Percentiles rank a stretch among this genome's conserved stretches.
phyloP scores from a whole-genome alignment of 345 rosid species.

The Arabidopsis arenosa region DNA sequence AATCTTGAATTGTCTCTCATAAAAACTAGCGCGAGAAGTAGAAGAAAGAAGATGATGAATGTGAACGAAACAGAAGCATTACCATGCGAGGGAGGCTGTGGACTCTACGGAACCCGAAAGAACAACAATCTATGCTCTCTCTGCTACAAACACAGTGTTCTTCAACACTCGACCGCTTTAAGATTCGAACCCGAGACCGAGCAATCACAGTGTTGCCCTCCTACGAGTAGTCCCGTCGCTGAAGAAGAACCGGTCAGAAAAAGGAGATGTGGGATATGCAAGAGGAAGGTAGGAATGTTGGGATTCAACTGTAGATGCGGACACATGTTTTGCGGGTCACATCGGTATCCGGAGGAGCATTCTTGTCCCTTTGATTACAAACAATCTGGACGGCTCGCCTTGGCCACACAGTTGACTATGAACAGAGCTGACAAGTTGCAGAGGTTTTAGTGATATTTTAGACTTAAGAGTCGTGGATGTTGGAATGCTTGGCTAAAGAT shows the following conservation, averaged over 20 bases:
- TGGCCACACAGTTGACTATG: slow-evolving; percentile 70
- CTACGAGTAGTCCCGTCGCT: background rate
- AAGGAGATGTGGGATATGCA: slow-evolving; percentile 59
- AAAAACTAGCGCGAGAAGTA: background rate
- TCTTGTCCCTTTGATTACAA: slow-evolving; percentile 70
- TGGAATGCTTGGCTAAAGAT: background rate
- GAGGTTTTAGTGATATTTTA: background rate
- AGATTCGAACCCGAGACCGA: slow-evolving; percentile 2
- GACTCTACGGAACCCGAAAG: slow-evolving; percentile 21
- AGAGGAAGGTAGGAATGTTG: slow-evolving; percentile 65
- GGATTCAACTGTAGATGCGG: slow-evolving; percentile 77
- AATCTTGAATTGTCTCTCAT: background rate
- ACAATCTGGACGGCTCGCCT: slow-evolving; percentile 57
- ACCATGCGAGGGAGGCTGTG: slow-evolving; percentile 34
- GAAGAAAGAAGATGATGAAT: background rate
- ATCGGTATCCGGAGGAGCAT: slow-evolving; percentile 79
- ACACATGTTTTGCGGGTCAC: slow-evolving; percentile 62
- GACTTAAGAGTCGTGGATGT: background rate
- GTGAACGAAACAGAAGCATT: slow-evolving; percentile 8
- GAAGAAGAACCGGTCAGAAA: slow-evolving; percentile 3
- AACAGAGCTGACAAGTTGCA: slow-evolving; percentile 66
- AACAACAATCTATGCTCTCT: slow-evolving; percentile 39
- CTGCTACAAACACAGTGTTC: slow-evolving; percentile 18
- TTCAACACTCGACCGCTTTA: background rate
- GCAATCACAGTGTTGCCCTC: background rate